phyloP scores from a whole-genome alignment of 176 grass and related monocot species.

The Neostapfia colusana region DNA sequence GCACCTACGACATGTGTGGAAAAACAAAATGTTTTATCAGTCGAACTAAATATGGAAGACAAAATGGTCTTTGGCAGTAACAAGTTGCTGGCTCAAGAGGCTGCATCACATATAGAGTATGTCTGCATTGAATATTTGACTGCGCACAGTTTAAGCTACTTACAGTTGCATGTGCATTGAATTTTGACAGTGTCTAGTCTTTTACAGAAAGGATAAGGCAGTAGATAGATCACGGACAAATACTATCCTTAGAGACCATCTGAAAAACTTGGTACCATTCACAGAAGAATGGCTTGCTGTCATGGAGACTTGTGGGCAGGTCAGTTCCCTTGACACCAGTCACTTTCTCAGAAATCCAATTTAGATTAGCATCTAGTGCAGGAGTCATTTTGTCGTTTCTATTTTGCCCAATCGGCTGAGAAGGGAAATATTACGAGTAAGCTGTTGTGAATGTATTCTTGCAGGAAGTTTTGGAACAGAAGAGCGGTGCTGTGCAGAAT shows the following conservation, averaged over 20 bases:
- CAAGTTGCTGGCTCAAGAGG: slow-evolving; percentile 21
- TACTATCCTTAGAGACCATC: slow-evolving; percentile 43
- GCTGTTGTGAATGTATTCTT: neutral
- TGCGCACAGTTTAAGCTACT: neutral
- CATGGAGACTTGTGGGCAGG: slow-evolving; percentile 75
- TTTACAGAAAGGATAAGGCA: slow-evolving; percentile 44
- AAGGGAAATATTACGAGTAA: slow-evolving; percentile 8
- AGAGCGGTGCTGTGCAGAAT: slow-evolving; percentile 82
- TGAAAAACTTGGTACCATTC: slow-evolving; percentile 60
- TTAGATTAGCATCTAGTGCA: too few species aligned
- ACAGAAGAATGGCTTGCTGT: slow-evolving; percentile 87
- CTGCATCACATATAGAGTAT: slow-evolving; percentile 32
- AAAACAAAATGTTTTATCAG: slow-evolving; percentile 1
- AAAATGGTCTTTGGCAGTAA: slow-evolving; percentile 48
- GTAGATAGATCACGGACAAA: slow-evolving; percentile 27
- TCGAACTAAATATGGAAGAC: slow-evolving; percentile 31
- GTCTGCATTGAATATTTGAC: slow-evolving; percentile 18
- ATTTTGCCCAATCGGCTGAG: neutral
- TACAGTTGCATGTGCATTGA: slow-evolving; percentile 1
- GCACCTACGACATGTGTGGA: neutral
- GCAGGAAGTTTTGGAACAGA: slow-evolving; percentile 81
- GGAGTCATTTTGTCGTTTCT: too few species aligned
- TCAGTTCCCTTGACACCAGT: slow-evolving; percentile 40
- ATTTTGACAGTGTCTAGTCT: slow-evolving; percentile 23
- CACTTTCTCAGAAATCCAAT: neutral